These are phyloP conservation scores for Chrysanthemum seticuspe DNA, from an alignment of 129 eudicot species.

Conservation along the genomic window DNA sequence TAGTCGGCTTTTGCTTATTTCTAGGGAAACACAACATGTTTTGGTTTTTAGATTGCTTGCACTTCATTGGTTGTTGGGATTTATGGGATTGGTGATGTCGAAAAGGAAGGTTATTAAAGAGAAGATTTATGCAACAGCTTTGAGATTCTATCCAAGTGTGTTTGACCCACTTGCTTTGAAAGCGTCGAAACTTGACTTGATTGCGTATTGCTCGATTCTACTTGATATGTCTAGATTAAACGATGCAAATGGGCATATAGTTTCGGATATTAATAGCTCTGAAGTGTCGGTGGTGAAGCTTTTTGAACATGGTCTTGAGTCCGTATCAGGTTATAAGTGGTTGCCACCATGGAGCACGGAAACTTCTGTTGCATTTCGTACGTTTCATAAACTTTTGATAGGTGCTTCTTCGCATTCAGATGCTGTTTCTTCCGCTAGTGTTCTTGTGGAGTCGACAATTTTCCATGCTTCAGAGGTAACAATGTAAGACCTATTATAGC, in stretches of 20 bases:
- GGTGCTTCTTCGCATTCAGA: conserved; percentile 68
- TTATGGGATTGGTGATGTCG: conserved; percentile 56
- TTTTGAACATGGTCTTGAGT: conserved; percentile 76
- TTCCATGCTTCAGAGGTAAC: conserved; percentile 77
- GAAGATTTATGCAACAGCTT: conserved; percentile 45
- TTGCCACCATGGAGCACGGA: conserved; percentile 95
- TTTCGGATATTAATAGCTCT: conserved; percentile 26
- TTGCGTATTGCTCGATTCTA: conserved; percentile 62
- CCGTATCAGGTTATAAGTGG: conserved; percentile 84
- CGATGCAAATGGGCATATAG: conserved; percentile 41
- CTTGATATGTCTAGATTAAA: conserved; percentile 38
- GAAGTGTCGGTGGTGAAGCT: conserved; percentile 58
- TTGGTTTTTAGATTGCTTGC: conserved; percentile 77
- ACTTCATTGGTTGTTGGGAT: conserved; percentile 84
- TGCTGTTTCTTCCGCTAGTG: conserved; percentile 36
- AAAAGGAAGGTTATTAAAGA: conserved; percentile 42
- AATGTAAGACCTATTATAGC: conserved; percentile 36
- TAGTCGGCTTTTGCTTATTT: conserved; percentile 52
- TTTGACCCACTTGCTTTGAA: conserved; percentile 89
- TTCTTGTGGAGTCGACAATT: conserved; percentile 59
- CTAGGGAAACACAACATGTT: conserved; percentile 62
- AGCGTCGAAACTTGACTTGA: conserved; percentile 86
- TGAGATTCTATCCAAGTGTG: conserved; percentile 67
- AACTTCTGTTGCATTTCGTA: conserved; percentile 83
- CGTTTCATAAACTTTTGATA: conserved; percentile 76